Conservation (phyloP, 2,329 filamentous ascomycete species). For the Xylaria sp. region DNA sequence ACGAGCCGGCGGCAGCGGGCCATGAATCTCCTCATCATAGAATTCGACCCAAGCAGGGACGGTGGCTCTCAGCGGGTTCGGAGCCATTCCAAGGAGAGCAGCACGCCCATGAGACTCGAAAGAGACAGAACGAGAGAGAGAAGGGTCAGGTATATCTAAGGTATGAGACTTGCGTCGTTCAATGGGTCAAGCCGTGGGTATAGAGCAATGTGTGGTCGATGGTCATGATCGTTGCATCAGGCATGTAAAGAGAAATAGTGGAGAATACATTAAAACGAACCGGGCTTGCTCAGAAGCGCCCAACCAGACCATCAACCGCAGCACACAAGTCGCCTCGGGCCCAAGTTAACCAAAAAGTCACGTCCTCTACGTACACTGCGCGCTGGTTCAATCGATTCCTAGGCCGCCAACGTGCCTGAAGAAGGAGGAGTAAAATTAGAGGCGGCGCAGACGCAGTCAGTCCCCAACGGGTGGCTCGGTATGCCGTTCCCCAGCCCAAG, state of each 20-base stretch:
- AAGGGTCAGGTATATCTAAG: neutral
- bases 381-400: neutral
- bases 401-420: neutral
- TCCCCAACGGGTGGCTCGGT: neutral
- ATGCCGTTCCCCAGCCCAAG: conserved; percentile 12
- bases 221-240: conserved; percentile 29
- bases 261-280: conserved; percentile 29
- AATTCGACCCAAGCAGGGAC: conserved; percentile 50
- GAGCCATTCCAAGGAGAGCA: conserved; percentile 42
- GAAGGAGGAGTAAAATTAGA: neutral
- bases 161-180: conserved; percentile 1
- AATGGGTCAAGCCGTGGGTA: conserved; percentile 15
- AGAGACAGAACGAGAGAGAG: neutral
- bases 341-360: conserved; percentile 17
- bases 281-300: conserved; percentile 13
- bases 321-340: conserved; percentile 21
- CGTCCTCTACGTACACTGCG: conserved; percentile 6
- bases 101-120: conserved; percentile 36
- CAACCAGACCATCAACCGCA: conserved; percentile 18
- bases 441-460: neutral
- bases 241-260: conserved; percentile 16
- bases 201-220: conserved; percentile 12
- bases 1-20: conserved; percentile 32
- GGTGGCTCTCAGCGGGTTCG: conserved; percentile 46
- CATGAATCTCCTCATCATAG: conserved; percentile 47